Conservation (phyloP, 257 asterid genomes). For the Forsythia suspensa region DNA sequence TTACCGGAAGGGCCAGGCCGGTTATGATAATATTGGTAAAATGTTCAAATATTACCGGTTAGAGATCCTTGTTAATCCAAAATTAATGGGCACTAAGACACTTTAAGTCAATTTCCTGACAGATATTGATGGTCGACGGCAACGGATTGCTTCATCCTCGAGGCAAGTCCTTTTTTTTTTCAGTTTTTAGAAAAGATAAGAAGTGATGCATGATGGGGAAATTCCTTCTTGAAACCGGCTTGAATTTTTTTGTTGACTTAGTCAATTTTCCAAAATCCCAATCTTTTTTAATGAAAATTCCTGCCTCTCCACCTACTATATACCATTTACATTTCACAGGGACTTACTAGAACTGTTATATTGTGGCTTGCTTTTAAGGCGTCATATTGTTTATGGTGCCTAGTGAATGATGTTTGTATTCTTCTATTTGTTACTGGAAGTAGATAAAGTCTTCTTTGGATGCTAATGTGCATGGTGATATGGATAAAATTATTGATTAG, state of each 20-base stretch:
- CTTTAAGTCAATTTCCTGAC: constrained; percentile 14
- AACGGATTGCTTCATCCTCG: constrained; percentile 95
- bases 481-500: not conserved
- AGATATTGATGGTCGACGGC: constrained; percentile 94
- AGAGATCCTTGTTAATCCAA: not conserved
- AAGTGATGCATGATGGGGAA: constrained; percentile 4
- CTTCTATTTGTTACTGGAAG: not conserved
- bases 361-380: not conserved
- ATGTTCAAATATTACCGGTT: not conserved
- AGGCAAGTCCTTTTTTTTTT: constrained; percentile 53
- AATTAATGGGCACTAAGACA: not conserved
- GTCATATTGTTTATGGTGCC: not conserved
- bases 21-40: not conserved
- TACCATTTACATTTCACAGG: not conserved
- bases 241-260: not conserved
- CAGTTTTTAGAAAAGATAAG: not conserved
- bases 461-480: not conserved
- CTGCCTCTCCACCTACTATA: not conserved
- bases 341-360: not conserved
- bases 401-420: not conserved
- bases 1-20: too few relatives aligned
- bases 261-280: not conserved
- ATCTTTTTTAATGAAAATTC: not conserved
- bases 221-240: not conserved
- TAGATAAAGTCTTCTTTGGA: not conserved